These are phyloP conservation scores for Polyporus arcularius DNA, from an alignment of 768 basidiomycete genomes.

Conservation along the genomic window DNA sequence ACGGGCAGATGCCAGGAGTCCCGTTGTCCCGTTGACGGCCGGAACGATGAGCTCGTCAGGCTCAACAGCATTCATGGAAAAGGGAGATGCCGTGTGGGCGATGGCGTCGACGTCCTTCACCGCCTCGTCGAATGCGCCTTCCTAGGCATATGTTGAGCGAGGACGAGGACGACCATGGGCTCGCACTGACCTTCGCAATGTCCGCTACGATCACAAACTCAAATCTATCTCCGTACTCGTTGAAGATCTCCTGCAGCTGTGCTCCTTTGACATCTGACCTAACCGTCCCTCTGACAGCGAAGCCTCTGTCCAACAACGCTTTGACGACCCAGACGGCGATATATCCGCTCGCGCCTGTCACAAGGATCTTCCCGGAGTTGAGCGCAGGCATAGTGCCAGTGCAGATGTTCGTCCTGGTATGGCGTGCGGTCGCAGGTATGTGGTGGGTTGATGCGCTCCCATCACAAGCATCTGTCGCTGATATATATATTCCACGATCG, in stretches of 20 bases:
- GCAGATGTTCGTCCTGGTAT: no score
- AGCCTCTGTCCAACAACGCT: constrained; percentile 38
- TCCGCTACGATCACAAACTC: constrained; percentile 31
- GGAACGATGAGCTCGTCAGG: constrained; percentile 49
- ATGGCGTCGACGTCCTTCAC: constrained; percentile 62
- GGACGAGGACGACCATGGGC: no score
- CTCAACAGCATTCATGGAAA: constrained; percentile 30
- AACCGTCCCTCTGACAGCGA: constrained; percentile 42
- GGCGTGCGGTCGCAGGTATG: no score
- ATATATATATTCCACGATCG: no score
- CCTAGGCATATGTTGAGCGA: constrained; percentile 32
- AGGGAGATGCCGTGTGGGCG: constrained; percentile 37
- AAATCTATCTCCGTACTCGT: constrained; percentile 35
- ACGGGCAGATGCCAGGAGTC: constrained; percentile 51
- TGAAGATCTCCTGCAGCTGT: constrained; percentile 40
- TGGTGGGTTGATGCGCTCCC: no score
- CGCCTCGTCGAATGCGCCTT: constrained; percentile 74
- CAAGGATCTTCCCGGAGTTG: constrained; percentile 21
- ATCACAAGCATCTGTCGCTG: no score
- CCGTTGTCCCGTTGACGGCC: no score
- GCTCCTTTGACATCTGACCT: constrained; percentile 42
- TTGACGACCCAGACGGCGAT: constrained; percentile 32
- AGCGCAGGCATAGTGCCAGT: constrained; percentile 9
- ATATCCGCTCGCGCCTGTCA: background rate
- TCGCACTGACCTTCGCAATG: constrained; percentile 30